Conservation (phyloP, 73 alveolate genomes). For the Paramecium tetraurelia region DNA sequence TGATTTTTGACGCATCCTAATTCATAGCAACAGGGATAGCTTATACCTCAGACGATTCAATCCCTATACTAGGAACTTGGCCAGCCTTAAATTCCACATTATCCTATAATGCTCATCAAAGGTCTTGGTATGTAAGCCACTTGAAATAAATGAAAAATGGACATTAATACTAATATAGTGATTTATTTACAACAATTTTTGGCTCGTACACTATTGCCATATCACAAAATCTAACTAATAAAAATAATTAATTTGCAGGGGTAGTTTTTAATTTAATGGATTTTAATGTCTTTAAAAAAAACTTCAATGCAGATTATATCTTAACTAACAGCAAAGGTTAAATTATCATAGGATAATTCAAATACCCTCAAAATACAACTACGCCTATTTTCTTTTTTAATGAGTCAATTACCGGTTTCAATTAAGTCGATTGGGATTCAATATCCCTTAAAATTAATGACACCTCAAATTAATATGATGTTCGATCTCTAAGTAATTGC, state of each 20-base stretch:
- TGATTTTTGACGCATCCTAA: not conserved
- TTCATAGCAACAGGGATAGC: not conserved
- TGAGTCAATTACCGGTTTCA: not conserved
- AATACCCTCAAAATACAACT: not conserved
- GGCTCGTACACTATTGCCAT: conserved; percentile 27
- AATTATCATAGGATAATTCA: not conserved
- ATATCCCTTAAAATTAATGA: not conserved
- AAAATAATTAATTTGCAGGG: not conserved
- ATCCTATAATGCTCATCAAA: not conserved
- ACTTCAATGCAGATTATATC: not conserved
- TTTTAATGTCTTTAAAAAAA: not conserved
- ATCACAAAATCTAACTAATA: not conserved
- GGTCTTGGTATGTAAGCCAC: not conserved
- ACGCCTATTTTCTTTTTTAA: not conserved
- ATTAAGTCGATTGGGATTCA: not conserved
- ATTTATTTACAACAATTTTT: conserved; percentile 11
- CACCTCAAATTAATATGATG: not conserved
- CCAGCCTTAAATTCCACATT: conserved; percentile 4
- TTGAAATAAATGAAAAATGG: not conserved
- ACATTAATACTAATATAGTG: not conserved
- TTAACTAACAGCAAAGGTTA: not conserved
- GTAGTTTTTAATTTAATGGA: conserved; percentile 22
- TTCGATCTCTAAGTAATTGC: not conserved
- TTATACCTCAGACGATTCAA: not conserved
- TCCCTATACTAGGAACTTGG: conserved; percentile 22